These are phyloP conservation scores for Phytophthora cactorum DNA, from an alignment of 352 stramenopile species.

Conservation along the genomic window DNA sequence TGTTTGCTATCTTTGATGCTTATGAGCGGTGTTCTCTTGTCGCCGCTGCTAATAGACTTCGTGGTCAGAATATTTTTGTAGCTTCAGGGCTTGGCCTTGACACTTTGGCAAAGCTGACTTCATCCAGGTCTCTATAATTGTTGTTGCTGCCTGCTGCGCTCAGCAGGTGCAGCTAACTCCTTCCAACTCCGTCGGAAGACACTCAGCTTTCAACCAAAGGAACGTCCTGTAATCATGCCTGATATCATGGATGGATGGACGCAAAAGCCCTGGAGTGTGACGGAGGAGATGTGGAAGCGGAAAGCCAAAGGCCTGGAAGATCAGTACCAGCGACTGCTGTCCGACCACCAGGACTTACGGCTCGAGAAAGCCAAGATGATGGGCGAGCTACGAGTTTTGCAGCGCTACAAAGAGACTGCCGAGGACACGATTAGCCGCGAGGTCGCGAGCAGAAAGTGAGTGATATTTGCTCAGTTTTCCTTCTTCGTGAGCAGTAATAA, in stretches of 20 bases:
- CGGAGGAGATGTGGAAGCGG: slow-evolving; percentile 80
- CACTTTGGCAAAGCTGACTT: slow-evolving; percentile 15
- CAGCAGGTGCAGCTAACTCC: slow-evolving; percentile 9
- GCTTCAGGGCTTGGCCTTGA: slow-evolving; percentile 1
- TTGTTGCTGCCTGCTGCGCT: slow-evolving; percentile 35
- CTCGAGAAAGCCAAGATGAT: slow-evolving; percentile 74
- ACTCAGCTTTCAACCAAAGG: background rate
- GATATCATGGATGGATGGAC: slow-evolving; percentile 62
- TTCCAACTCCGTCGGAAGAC: slow-evolving; percentile 9
- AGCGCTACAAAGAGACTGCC: slow-evolving; percentile 76
- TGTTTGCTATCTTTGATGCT: slow-evolving; percentile 30
- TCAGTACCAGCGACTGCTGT: slow-evolving; percentile 70
- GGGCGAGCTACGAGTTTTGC: slow-evolving; percentile 68
- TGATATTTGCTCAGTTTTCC: background rate
- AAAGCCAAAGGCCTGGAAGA: slow-evolving; percentile 74
- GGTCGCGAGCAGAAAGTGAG: slow-evolving; percentile 57
- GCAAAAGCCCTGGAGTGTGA: slow-evolving; percentile 73
- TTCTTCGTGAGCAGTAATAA: background rate
- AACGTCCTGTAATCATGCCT: slow-evolving; percentile 28
- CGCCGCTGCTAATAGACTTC: slow-evolving; percentile 31
- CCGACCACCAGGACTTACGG: slow-evolving; percentile 72
- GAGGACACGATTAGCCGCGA: slow-evolving; percentile 72
- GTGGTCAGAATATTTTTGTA: slow-evolving; percentile 31
- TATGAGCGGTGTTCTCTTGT: slow-evolving; percentile 13
- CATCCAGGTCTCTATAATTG: slow-evolving; percentile 29